Base-by-base conservation (phyloP, 495 filamentous ascomycete species). In the Trichoderma parareesei region DNA sequence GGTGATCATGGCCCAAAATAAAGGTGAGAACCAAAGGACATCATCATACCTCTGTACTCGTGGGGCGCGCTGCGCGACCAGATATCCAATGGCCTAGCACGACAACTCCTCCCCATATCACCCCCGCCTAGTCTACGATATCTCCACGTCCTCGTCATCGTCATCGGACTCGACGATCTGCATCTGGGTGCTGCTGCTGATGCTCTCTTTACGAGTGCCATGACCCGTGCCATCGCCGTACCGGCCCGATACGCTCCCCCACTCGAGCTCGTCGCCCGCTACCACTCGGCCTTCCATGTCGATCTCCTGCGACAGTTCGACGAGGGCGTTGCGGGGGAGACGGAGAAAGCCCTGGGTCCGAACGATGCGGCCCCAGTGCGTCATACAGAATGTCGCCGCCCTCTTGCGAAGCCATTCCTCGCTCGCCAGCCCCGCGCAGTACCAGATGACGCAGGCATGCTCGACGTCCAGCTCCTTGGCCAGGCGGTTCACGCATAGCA, bases 371-470 rank as follows among this genome's bases (percentile, higher is more conserved):
- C 94, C 94, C 95, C 95, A 98, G 76, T 98, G 88, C 43, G 87
- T 85, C 70, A 98, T 84, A 70, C 90, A 96, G 75, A 95, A 98
- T 62, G 79, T 82, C 4, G 91, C 92, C 5, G 94, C 93, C 60
- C 93, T 87, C 68, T 88, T 87, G 71, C 90, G 88, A 43, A 98
- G 82, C 91, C 92, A 97, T 40, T 96, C 91, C 73, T 98, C 94
- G 70, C 86, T 89, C 14, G 93, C 93, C 37, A 90, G 84, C 2
- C 89, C 87, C 1, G 94, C 92, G 67, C 93, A 90, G 76, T 97
- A 93, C 93, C 95, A 98, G 46, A 96, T 89, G 71, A 95, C 88
- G 62, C 93, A 96, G 4, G 94, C 93, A 68, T 96, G 91, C 64
- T 97, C 90, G 55, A 98, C 87, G 66, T 97, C 94, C 1, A 98